Base-by-base conservation (phyloP, 805 yeast genomes). In the Ogataea methylovora region DNA sequence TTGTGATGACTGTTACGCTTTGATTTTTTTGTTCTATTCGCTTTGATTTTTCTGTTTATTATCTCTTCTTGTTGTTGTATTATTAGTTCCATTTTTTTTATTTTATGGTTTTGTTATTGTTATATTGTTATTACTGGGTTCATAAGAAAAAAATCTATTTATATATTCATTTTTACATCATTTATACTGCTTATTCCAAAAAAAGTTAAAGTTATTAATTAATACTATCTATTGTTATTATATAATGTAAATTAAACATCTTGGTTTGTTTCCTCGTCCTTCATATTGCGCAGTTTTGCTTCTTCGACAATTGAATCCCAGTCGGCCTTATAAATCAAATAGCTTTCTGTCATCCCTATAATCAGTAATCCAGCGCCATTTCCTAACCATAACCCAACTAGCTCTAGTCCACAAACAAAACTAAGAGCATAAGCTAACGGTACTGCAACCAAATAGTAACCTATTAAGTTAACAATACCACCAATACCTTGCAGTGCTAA, bases 401-500 rank as follows among this genome's bases (percentile, higher is more conserved):
- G 56, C 29, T 70, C 65, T 42, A 71, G 49, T 16, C 65, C 64
- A 12, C 58, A 56, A 8, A 54, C 48, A 45, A 73, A 73, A 11
- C 84, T 75, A n/a, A 83, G 58, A 13, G 69, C 45, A 21, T 76
- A 59, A 0, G 85, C 82, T 24, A 78, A 43, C 0, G 94, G 94
- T 27, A 83, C 62, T 1, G 85, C 88, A 41, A 81, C 58, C 3
- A 69, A 65, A 53, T 84, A 84, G 56, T 84, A 84, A 0, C 79
- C 71, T n/a, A 80, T 49, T 30, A 84, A 62, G 46, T 83, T 84
- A 33, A 84, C 61, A 10, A 71, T 43, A 0, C 90, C 85, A 3
- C 94, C 94, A 30, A 81, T 65, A 32, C 67, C 70, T 52, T 84
- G 94, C 30, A 77, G 60, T 0, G 90, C 94, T 52, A 80, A 79